Evolutionary conservation across 306 rosid genomes (phyloP).

Genomic region (Gastrolobium villosum): DNA sequence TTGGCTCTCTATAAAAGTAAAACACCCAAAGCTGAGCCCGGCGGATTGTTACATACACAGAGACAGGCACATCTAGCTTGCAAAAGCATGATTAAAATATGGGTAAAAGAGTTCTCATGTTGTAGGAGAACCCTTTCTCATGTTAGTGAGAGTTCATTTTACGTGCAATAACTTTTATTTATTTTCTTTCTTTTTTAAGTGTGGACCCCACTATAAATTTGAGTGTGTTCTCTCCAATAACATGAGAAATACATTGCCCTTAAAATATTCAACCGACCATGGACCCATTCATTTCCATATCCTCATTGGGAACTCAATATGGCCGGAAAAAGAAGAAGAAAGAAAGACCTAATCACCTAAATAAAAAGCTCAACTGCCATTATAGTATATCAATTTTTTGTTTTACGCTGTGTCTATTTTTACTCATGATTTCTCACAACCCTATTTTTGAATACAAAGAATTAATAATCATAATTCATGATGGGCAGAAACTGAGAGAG

Average conservation of each 20-base stretch:
- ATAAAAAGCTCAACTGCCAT: slow-evolving; percentile 48
- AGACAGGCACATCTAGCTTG: slow-evolving; percentile 24
- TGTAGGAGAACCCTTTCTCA: too few relatives aligned
- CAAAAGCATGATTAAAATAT: not conserved
- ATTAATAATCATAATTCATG: not conserved
- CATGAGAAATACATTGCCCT: too few relatives aligned
- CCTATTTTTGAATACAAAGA: not conserved
- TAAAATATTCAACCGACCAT: slow-evolving; percentile 50
- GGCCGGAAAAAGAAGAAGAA: slow-evolving; percentile 6
- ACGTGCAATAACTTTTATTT: too few relatives aligned
- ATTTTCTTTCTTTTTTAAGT: too few relatives aligned
- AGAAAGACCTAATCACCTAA: slow-evolving; percentile 45
- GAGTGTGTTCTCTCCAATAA: too few relatives aligned
- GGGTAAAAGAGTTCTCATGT: too few relatives aligned
- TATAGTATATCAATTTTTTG: slow-evolving; percentile 52
- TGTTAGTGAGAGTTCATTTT: too few relatives aligned
- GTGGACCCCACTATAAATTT: too few relatives aligned
- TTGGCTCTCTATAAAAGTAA: not conserved
- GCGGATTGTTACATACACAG: slow-evolving; percentile 9
- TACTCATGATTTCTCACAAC: slow-evolving; percentile 6
- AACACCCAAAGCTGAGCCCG: not conserved
- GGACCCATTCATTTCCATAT: slow-evolving; percentile 50
- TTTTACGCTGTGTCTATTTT: slow-evolving; percentile 20
- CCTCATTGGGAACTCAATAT: slow-evolving; percentile 31
- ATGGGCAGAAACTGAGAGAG: not conserved